Evolutionary conservation across 1,139 yeast species (phyloP), one percentile per base, ranked within the genome.

Genomic region (Kazachstania sp.): DNA sequence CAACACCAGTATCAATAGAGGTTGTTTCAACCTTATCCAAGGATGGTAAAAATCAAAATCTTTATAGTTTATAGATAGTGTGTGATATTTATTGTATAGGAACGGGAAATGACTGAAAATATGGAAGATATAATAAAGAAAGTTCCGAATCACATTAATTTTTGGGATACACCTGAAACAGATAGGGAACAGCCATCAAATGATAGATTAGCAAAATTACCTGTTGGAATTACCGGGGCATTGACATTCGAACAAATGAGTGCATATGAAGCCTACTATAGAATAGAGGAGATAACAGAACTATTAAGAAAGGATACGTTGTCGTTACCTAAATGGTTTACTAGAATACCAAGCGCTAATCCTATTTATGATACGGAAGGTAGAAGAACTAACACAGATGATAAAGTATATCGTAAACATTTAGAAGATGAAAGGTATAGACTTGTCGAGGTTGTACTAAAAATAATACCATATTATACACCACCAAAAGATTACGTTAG

Each of bases 301-400:
- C 71, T 84, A 37, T 70, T 75, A 26, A 71, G 73, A 20, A 70
- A 72, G 41, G 79, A 77, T 7, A 35, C 39, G 41, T 49, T 67
- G 4, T 53, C 51, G 8, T 67, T 69, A 1, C 70, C 71, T 2
- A 53, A 48, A 11, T 57, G 58, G 54, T 63, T 55, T 12, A 59
- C 59, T 19, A 64, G 88, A 54, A 87, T 94, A 1, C 90, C 92
- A 0, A 86, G 96, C 4, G 97, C 98, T 0, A 92, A 97, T 6
- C 98, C 98, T 1, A 79, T 78, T 52, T 94, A 92, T 65, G 97
- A 94, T 67, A 66, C 73, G 37, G 68, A 71, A 29, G 99, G 99
- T 45, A 81, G 80, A 60, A 81, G 97, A 60, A 78, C 78, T 15
- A 92, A 94, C 63, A 88, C 97, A 0, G 70, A 95, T 47, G 95